A percentile compares a stretch with the other conserved stretches of the same genome.
Conservation (phyloP, 345 rosid genomes). For the Aquilaria sinensis region DNA sequence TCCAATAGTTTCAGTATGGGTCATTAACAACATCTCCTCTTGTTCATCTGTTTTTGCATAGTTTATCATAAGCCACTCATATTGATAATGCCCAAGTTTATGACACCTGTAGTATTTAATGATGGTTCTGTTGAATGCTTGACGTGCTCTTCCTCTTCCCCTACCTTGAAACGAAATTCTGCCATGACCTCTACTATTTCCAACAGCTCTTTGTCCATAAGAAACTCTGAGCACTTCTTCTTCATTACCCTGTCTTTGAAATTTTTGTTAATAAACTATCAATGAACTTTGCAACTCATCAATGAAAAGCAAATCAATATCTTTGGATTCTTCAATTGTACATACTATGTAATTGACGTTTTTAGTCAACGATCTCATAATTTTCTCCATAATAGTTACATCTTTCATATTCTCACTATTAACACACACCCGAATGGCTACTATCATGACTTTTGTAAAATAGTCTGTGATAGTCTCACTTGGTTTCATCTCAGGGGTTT, state of each 20-base stretch:
- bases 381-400: not conserved
- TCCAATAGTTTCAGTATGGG: not conserved
- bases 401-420: constrained; percentile 3
- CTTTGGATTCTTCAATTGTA: too few species aligned
- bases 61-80: constrained; percentile 1
- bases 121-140: too few species aligned
- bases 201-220: too few species aligned
- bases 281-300: too few species aligned
- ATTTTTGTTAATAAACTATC: too few species aligned
- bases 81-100: constrained; percentile 11
- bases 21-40: constrained; percentile 4
- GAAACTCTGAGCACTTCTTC: too few species aligned
- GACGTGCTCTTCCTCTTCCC: too few species aligned
- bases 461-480: not conserved
- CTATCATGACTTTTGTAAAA: not conserved
- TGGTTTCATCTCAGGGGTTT: not conserved
- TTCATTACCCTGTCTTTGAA: too few species aligned
- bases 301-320: too few species aligned
- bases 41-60: not conserved
- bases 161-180: too few species aligned
- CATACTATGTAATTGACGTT: too few species aligned
- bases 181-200: too few species aligned
- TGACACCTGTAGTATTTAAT: not conserved
- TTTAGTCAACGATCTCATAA: not conserved
- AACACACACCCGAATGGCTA: not conserved